Evolutionary conservation across 306 rosid genomes (phyloP), one percentile per base, ranked within the genome.

Genomic region (Cyamopsis tetragonoloba): DNA sequence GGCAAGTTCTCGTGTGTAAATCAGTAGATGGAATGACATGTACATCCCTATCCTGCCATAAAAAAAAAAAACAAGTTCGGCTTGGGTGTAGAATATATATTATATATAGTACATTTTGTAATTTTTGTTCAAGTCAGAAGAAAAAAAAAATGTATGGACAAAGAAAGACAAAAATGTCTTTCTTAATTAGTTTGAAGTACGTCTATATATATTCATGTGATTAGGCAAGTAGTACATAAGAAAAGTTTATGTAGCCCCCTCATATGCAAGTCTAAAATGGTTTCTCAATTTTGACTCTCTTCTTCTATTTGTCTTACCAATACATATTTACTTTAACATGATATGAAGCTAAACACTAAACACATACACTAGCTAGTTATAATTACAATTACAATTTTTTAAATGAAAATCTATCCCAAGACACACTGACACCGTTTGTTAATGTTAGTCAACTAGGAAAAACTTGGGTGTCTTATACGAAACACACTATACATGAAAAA

Each of bases 1-100:
- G 55, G 58, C 78, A 65, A 81, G 67, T 24, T 58, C 80, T 41
- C 38, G 76, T 61, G 78, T 63, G 80, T 80, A 73, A 67, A 75
- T 67, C 19, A 60, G 64, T 5, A 60, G 10, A 60, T 51, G 56
- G 53, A 64, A 42, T 65, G 72, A 64, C 57, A 57, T 55, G 70
- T 17, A 68, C 35, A 71, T 72, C 39, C 70, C 72, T 56, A 18
- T 57, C 71, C 60, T 72, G 79, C 78, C 73, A 76, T 17, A 20
- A 68, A 43, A 41, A 43, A 17, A 20, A 68, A 43, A 41, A 43
- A 17, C 31, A 72, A 68, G 38, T 18, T 32, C 31, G 50, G 27
- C 12, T 62, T 62, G 77, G 83, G 77, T n/a, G n/a, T 22, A 24
- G 70, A 17, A 34, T 35, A 53, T 39, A 62, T 77, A 76, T 79